phyloP scores from a whole-genome alignment of 2,329 filamentous ascomycete genomes.

The Raffaelea albimanens region DNA sequence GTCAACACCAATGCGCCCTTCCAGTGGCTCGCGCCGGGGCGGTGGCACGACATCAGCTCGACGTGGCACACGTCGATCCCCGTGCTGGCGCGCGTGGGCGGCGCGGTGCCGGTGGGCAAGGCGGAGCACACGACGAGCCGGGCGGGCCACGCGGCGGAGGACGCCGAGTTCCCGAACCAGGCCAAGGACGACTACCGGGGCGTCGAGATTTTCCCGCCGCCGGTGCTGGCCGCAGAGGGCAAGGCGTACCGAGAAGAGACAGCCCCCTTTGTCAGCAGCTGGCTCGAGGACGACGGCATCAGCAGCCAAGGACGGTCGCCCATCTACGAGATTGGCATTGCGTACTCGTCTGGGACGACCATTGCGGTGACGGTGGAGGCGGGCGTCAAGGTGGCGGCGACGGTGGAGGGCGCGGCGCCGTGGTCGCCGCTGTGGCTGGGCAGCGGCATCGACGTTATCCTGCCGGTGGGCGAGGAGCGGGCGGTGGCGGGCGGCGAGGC shows the following conservation, averaged over 20 bases:
- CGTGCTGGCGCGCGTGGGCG: conserved; percentile 21
- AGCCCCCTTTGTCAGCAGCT: conserved; percentile 16
- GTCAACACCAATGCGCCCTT: conserved; percentile 48
- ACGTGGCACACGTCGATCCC: conserved; percentile 22
- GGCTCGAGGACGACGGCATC: conserved; percentile 23
- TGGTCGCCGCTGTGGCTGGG: conserved; percentile 20
- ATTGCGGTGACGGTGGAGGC: conserved; percentile 14
- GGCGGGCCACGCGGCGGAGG: conserved; percentile 11
- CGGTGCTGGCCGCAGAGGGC: conserved; percentile 5
- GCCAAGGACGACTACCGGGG: conserved; percentile 23
- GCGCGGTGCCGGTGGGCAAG: conserved; percentile 24
- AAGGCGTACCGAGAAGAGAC: not conserved
- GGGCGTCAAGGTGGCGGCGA: conserved; percentile 1
- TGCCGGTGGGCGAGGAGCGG: conserved; percentile 23
- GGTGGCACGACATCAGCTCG: conserved; percentile 21
- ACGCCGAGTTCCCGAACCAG: conserved; percentile 20
- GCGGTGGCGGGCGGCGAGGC: conserved; percentile 10
- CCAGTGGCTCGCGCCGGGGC: conserved; percentile 31
- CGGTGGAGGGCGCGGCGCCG: conserved; percentile 9
- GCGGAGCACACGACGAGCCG: conserved; percentile 17
- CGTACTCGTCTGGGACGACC: not conserved
- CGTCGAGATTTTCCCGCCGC: conserved; percentile 25
- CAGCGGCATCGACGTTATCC: conserved; percentile 17
- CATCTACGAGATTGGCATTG: conserved; percentile 10
- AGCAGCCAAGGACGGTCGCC: conserved; percentile 17